These are phyloP conservation scores for Coprinopsis cinerea DNA, from an alignment of 768 basidiomycete genomes.

Conservation along the genomic window DNA sequence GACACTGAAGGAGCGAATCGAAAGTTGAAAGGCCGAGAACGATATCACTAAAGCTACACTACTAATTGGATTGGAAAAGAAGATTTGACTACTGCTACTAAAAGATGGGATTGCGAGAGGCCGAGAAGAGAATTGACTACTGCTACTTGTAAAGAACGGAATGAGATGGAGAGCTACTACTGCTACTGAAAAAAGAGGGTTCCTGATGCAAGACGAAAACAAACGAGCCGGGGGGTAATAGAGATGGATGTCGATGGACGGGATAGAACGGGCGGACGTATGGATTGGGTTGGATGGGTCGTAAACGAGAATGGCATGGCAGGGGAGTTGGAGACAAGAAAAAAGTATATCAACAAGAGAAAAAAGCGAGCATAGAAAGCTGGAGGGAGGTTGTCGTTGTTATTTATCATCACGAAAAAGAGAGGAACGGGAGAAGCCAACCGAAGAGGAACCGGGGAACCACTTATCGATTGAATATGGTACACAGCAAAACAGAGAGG, in stretches of 20 bases:
- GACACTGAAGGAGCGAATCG: neutral
- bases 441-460: constrained; percentile 2
- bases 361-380: no score
- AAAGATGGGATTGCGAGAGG: neutral
- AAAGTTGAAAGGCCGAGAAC: no score
- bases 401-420: constrained; percentile 6
- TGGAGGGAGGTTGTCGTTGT: constrained; percentile 2
- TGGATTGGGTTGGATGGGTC: constrained; percentile 10
- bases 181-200: constrained; percentile 16
- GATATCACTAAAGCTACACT: neutral
- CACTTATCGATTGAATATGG: neutral
- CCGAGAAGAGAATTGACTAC: constrained; percentile 22
- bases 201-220: constrained; percentile 46
- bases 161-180: neutral
- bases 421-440: constrained; percentile 6
- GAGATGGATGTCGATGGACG: constrained; percentile 13
- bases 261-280: no score
- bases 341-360: no score
- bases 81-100: neutral
- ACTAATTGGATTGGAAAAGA: neutral
- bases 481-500: neutral
- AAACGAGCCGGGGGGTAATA: constrained; percentile 23
- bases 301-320: constrained; percentile 5
- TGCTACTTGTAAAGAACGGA: constrained; percentile 22
- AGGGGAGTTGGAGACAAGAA: constrained; percentile 5